These are phyloP conservation scores for Metarhizium rileyi DNA, from an alignment of 2,329 filamentous ascomycete species.

Conservation along the genomic window DNA sequence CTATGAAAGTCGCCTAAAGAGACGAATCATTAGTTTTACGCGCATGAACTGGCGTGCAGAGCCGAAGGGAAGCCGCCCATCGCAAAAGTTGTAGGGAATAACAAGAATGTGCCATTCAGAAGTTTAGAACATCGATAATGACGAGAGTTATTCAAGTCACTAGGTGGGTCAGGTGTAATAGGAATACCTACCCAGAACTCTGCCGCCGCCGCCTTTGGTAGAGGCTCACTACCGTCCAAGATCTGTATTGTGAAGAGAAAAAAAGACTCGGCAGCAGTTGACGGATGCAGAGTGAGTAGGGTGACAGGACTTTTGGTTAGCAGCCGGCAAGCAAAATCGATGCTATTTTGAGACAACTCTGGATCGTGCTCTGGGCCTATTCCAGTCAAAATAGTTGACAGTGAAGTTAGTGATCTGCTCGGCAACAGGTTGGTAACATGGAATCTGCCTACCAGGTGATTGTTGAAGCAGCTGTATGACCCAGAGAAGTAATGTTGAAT, in stretches of 20 bases:
- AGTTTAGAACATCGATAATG: not conserved
- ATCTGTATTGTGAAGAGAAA: constrained; percentile 65
- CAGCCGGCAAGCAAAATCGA: constrained; percentile 60
- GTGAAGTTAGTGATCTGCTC: not conserved
- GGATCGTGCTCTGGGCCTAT: constrained; percentile 59
- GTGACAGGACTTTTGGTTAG: constrained; percentile 51
- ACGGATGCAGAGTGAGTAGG: constrained; percentile 47
- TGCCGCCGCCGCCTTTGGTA: constrained; percentile 65
- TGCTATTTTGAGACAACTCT: constrained; percentile 62
- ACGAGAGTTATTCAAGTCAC: not conserved
- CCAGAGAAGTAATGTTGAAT: constrained; percentile 48
- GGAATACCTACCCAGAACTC: constrained; percentile 60
- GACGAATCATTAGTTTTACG: not conserved
- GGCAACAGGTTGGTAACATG: not conserved
- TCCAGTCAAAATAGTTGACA: constrained; percentile 15
- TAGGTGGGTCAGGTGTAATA: not conserved
- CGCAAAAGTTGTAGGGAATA: not conserved
- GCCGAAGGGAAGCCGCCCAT: not conserved
- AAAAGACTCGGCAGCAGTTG: constrained; percentile 50
- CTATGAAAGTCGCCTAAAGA: constrained; percentile 41
- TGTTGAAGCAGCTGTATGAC: constrained; percentile 51
- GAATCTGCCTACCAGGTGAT: constrained; percentile 39
- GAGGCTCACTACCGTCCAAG: constrained; percentile 59
- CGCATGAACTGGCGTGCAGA: not conserved
- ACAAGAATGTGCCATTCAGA: not conserved